Conservation (phyloP, 2,329 filamentous ascomycete species). For the Colletotrichum cuscutae region DNA sequence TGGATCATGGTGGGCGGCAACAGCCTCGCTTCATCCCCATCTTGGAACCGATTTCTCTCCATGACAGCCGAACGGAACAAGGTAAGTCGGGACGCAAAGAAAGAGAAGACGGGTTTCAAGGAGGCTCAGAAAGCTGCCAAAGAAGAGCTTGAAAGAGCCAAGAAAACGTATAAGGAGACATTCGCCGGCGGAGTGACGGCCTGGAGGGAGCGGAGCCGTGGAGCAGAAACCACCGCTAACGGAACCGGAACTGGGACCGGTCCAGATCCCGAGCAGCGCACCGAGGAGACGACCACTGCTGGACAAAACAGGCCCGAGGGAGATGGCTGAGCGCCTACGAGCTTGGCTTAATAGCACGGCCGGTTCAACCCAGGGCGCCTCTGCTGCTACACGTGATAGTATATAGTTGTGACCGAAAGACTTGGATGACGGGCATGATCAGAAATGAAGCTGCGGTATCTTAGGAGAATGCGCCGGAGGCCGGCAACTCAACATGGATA, state of each 20-base stretch:
- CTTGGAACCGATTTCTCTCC: constrained; percentile 13
- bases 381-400: background rate
- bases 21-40: constrained; percentile 9
- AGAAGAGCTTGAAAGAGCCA: constrained; percentile 8
- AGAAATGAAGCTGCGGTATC: background rate
- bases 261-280: background rate
- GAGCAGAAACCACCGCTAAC: background rate
- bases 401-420: background rate
- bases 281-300: background rate
- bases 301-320: background rate
- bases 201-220: constrained; percentile 17
- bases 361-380: background rate
- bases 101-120: constrained; percentile 6
- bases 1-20: constrained; percentile 27
- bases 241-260: background rate
- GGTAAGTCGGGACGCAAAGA: background rate
- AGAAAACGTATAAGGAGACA: constrained; percentile 8
- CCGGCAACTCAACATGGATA: background rate
- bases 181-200: constrained; percentile 7
- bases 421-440: background rate
- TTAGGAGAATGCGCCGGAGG: background rate
- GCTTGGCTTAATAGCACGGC: background rate
- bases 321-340: background rate
- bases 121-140: constrained; percentile 3
- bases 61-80: constrained; percentile 4